phyloP scores from a whole-genome alignment of 805 yeast species.

The Candida insectalens region DNA sequence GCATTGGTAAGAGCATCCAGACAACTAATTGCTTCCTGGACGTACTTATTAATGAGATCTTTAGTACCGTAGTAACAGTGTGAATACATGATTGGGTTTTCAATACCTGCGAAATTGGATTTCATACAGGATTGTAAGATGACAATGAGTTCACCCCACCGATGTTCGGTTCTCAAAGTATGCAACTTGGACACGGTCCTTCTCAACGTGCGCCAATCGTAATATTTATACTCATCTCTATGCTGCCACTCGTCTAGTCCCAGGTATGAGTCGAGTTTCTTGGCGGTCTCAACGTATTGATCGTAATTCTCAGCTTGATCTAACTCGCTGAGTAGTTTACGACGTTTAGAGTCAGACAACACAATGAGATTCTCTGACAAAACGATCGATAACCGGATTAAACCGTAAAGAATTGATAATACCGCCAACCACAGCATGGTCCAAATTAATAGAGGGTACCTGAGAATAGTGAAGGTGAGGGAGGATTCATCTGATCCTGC shows the following conservation, averaged over 20 bases:
- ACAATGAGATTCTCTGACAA: conserved; percentile 43
- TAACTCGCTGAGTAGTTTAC: conserved; percentile 37
- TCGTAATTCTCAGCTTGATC: conserved; percentile 39
- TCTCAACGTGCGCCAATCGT: conserved; percentile 54
- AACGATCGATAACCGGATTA: conserved; percentile 51
- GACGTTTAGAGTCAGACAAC: conserved; percentile 54
- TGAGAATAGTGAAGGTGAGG: conserved; percentile 34
- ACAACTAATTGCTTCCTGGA: conserved; percentile 39
- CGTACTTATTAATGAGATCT: conserved; percentile 43
- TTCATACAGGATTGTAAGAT: conserved; percentile 59
- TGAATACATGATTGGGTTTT: conserved; percentile 59
- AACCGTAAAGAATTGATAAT: conserved; percentile 38
- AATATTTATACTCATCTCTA: conserved; percentile 53
- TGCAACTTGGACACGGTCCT: conserved; percentile 35
- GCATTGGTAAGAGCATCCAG: conserved; percentile 33
- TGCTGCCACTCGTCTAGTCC: conserved; percentile 56
- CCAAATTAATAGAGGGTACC: conserved; percentile 56
- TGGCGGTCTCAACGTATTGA: conserved; percentile 58
- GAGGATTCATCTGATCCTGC: conserved; percentile 18
- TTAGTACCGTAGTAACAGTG: conserved; percentile 75
- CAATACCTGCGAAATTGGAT: conserved; percentile 71
- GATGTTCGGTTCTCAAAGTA: conserved; percentile 21
- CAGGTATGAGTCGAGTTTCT: conserved; percentile 43
- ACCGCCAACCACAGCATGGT: conserved; percentile 45
- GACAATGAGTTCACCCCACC: conserved; percentile 38